These are phyloP conservation scores for Hypoxylon sp. DNA, from an alignment of 2,329 filamentous ascomycete genomes.

Conservation along the genomic window DNA sequence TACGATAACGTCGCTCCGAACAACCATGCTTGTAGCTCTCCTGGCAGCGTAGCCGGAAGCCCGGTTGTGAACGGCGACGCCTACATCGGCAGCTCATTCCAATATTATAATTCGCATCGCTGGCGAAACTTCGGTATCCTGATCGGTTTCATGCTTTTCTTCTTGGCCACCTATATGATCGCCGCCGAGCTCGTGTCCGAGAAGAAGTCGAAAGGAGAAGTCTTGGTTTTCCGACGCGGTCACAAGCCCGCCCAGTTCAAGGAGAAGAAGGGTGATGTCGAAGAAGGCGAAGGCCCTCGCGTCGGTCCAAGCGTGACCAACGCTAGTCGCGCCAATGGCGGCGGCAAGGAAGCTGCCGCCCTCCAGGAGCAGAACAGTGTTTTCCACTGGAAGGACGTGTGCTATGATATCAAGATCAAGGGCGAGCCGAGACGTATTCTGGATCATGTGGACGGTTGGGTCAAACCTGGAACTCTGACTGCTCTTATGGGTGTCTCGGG, in stretches of 20 bases:
- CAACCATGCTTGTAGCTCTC: constrained; percentile 68
- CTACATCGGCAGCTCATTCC: constrained; percentile 67
- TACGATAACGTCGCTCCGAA: constrained; percentile 54
- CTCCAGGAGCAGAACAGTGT: constrained; percentile 74
- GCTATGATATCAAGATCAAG: constrained; percentile 84
- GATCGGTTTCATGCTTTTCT: constrained; percentile 72
- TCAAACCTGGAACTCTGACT: constrained; percentile 90
- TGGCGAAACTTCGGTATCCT: constrained; percentile 82
- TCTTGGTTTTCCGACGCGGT: constrained; percentile 80
- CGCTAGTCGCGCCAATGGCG: constrained; percentile 56
- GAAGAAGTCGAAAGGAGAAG: constrained; percentile 80
- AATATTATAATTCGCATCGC: constrained; percentile 69
- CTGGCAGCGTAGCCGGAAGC: constrained; percentile 69
- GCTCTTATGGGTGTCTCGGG: constrained; percentile 93
- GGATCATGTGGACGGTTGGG: constrained; percentile 90
- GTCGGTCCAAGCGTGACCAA: constrained; percentile 62
- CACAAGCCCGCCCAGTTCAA: constrained; percentile 69
- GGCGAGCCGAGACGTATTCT: constrained; percentile 79
- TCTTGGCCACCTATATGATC: constrained; percentile 72
- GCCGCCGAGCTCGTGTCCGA: constrained; percentile 74
- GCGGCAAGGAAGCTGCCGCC: constrained; percentile 57
- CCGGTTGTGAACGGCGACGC: constrained; percentile 66
- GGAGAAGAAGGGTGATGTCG: constrained; percentile 72
- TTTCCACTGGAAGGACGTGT: constrained; percentile 89
- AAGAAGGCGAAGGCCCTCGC: constrained; percentile 63